phyloP scores from a whole-genome alignment of 495 filamentous ascomycete species.

The Aspergillus carlsbadensis region DNA sequence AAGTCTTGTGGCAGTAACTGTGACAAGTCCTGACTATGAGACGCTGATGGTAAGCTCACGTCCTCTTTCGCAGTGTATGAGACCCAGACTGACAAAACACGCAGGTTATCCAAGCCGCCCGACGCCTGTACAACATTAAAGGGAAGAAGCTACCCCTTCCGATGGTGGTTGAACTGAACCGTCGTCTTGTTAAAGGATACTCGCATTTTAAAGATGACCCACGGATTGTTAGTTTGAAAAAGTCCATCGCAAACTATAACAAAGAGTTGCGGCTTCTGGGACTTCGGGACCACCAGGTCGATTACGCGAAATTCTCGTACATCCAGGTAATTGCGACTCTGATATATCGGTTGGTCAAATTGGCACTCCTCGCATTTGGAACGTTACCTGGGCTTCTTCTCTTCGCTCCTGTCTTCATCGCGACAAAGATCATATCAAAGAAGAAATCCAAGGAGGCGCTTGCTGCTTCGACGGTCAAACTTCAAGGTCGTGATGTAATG shows the following conservation, averaged over 20 bases:
- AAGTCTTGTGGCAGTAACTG: constrained; percentile 82
- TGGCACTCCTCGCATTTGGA: constrained; percentile 71
- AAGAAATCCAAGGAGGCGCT: constrained; percentile 89
- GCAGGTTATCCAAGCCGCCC: constrained; percentile 85
- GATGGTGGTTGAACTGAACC: constrained; percentile 93
- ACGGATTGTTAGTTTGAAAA: constrained; percentile 75
- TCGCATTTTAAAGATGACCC: constrained; percentile 89
- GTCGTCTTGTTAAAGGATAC: constrained; percentile 89
- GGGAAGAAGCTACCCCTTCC: constrained; percentile 93
- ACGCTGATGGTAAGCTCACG: constrained; percentile 76
- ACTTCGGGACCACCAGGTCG: constrained; percentile 92
- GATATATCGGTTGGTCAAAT: constrained; percentile 75
- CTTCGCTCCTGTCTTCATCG: constrained; percentile 89
- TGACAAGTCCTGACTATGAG: constrained; percentile 92
- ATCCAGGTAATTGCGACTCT: constrained; percentile 71
- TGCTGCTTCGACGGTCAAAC: constrained; percentile 89
- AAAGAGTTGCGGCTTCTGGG: constrained; percentile 79
- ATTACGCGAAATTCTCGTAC: constrained; percentile 82
- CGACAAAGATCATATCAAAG: constrained; percentile 83
- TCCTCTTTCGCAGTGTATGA: neutral
- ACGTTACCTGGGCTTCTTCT: constrained; percentile 85
- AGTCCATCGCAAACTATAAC: constrained; percentile 84
- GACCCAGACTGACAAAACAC: constrained; percentile 29
- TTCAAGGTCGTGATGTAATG: constrained; percentile 92
- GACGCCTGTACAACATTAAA: constrained; percentile 89